These are phyloP conservation scores for Solanum boliviense DNA, from an alignment of 257 asterid genomes.

Conservation along the genomic window DNA sequence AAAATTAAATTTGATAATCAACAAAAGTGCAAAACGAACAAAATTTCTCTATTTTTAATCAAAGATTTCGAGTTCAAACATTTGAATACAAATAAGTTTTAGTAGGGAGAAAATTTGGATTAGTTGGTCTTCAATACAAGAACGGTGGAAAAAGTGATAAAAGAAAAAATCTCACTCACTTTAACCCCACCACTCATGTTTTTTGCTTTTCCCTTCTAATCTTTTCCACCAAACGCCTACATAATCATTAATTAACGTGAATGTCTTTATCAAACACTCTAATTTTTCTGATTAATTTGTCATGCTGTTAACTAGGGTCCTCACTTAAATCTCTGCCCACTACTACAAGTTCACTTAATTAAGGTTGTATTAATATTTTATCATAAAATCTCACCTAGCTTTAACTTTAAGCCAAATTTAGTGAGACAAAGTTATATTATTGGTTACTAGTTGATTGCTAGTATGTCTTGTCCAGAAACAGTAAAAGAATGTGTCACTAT, in stretches of 20 bases:
- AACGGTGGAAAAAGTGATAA: not conserved
- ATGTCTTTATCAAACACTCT: not conserved
- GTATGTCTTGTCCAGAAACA: not conserved
- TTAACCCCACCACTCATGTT: constrained; percentile 6
- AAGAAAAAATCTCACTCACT: not conserved
- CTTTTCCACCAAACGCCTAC: constrained; percentile 21
- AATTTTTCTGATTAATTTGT: not conserved
- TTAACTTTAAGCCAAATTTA: constrained; percentile 3
- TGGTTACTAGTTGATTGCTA: not conserved
- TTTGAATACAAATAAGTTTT: not conserved
- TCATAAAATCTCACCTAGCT: not conserved
- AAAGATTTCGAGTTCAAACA: accelerated
- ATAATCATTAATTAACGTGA: not conserved
- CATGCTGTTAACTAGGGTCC: not conserved
- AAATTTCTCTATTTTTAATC: too few species aligned
- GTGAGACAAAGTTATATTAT: not conserved
- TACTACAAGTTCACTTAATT: not conserved
- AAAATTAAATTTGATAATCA: not conserved
- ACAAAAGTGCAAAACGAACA: too few species aligned
- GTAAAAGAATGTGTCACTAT: not conserved
- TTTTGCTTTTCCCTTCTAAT: not conserved
- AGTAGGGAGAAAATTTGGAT: not conserved
- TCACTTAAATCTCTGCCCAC: not conserved
- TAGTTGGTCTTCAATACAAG: accelerated
- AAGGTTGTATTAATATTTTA: not conserved